These are phyloP conservation scores for Clarireedia hainanense DNA, from an alignment of 2,329 filamentous ascomycete species.

Conservation along the genomic window DNA sequence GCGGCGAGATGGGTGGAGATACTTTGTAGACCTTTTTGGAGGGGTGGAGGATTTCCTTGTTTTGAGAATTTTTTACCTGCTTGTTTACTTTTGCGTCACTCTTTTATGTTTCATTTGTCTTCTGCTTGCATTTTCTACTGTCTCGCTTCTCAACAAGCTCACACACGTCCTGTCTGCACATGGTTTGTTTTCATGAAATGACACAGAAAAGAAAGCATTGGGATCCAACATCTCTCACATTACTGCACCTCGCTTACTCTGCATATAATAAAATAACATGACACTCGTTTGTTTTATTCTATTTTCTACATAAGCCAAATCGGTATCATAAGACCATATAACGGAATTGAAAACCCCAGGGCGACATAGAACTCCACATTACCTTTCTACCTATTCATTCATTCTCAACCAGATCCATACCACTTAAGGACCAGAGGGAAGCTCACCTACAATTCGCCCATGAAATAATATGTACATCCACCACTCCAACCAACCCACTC, in stretches of 20 bases:
- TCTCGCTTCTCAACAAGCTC: not conserved
- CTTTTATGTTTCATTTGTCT: not conserved
- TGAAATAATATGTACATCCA: not conserved
- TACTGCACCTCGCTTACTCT: no score
- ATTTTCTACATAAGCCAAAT: not conserved
- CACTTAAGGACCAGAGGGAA: not conserved
- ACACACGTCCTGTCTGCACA: not conserved
- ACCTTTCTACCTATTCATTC: not conserved
- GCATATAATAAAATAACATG: not conserved
- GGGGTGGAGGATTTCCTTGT: conserved; percentile 7
- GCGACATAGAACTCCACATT: not conserved
- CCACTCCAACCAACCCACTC: not conserved
- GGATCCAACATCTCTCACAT: no score
- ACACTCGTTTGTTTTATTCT: not conserved
- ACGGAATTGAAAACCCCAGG: not conserved
- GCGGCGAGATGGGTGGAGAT: conserved; percentile 57
- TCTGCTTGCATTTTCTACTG: not conserved
- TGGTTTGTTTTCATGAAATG: not conserved
- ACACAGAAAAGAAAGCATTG: not conserved
- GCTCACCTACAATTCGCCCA: no score
- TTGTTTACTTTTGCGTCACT: not conserved
- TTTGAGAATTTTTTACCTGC: not conserved
- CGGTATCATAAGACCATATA: not conserved
- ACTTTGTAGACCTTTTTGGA: conserved; percentile 30
- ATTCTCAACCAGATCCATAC: not conserved